phyloP scores from a whole-genome alignment of 1,139 yeast genomes.

The Blastobotrys capitulatus region DNA sequence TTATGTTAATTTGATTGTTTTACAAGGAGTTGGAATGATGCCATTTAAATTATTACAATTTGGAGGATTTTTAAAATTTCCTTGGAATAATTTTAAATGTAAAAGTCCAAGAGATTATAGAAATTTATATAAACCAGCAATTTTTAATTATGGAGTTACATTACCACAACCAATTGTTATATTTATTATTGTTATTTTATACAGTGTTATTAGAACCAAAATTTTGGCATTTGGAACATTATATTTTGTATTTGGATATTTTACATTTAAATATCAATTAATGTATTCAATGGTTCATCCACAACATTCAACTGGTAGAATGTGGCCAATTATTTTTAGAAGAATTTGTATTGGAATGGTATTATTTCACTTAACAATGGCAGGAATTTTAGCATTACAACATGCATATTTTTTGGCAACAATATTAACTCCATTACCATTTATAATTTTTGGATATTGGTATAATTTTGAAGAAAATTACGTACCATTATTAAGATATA shows the following conservation, averaged over 20 bases:
- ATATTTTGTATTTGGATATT: constrained; percentile 69
- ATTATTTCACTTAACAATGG: constrained; percentile 83
- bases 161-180: constrained; percentile 77
- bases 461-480: constrained; percentile 82
- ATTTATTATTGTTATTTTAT: constrained; percentile 66
- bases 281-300: constrained; percentile 79
- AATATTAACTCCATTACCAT: constrained; percentile 67
- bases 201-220: constrained; percentile 68
- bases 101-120: constrained; percentile 66
- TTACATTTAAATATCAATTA: constrained; percentile 75
- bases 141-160: constrained; percentile 74
- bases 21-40: constrained; percentile 82
- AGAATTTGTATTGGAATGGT: constrained; percentile 65
- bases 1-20: constrained; percentile 73
- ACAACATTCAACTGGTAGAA: constrained; percentile 84
- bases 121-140: constrained; percentile 68
- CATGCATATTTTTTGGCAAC: constrained; percentile 73
- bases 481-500: constrained; percentile 73
- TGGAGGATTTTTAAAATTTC: constrained; percentile 63
- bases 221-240: constrained; percentile 67
- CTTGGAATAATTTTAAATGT: constrained; percentile 50
- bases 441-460: constrained; percentile 57
- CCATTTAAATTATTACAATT: constrained; percentile 66
- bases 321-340: constrained; percentile 78
- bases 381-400: constrained; percentile 77